A percentile compares a stretch with the other conserved stretches of the same genome.
Conservation (phyloP, 768 basidiomycete genomes). For the Ephemerocybe angulata region DNA sequence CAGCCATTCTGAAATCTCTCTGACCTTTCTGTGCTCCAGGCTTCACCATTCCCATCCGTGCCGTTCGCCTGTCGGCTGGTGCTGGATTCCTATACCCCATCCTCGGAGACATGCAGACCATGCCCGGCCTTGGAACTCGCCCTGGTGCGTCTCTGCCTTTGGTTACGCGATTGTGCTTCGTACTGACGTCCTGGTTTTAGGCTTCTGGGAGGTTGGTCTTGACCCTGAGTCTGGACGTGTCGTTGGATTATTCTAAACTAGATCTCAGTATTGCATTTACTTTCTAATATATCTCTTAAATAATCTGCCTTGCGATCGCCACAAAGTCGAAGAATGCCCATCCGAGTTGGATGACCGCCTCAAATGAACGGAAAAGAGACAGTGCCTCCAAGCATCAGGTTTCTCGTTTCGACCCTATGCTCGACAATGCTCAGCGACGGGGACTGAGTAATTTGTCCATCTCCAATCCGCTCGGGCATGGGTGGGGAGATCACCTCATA, state of each 20-base stretch:
- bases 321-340: too few relatives aligned
- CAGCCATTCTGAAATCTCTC: neutral
- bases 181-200: conserved; percentile 29
- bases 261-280: too few relatives aligned
- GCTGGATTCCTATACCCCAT: conserved; percentile 96
- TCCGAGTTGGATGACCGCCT: too few relatives aligned
- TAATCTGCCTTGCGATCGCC: too few relatives aligned
- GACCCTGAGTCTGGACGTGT: conserved; percentile 78
- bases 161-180: neutral
- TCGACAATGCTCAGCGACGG: too few relatives aligned
- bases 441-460: too few relatives aligned
- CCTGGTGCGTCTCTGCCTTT: conserved; percentile 50
- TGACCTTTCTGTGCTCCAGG: conserved; percentile 37
- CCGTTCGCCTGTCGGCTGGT: conserved; percentile 84
- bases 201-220: conserved; percentile 89
- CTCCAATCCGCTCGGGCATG: too few relatives aligned
- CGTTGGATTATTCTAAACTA: conserved; percentile 74
- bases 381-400: too few relatives aligned
- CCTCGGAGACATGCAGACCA: conserved; percentile 95
- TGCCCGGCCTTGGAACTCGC: conserved; percentile 93
- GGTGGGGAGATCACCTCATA: too few relatives aligned
- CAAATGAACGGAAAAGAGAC: too few relatives aligned
- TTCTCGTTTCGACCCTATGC: too few relatives aligned
- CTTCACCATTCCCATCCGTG: conserved; percentile 89
- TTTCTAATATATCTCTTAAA: too few relatives aligned